Conservation (phyloP, 805 yeast genomes). For the Cyberlindnera maclurae region DNA sequence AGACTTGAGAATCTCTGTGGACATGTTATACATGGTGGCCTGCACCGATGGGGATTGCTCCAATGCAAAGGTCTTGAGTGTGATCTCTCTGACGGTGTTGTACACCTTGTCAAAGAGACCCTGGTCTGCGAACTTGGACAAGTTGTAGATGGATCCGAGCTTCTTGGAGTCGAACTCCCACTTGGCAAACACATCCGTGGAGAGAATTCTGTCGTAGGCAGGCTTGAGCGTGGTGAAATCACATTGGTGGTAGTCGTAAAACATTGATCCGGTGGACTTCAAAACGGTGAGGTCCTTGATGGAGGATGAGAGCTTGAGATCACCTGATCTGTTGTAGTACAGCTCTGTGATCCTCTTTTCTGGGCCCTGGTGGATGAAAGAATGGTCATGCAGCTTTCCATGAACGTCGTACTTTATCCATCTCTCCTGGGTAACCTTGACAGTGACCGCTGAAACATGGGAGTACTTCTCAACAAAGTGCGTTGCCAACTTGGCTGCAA, state of each 20-base stretch:
- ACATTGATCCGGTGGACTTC: constrained; percentile 90
- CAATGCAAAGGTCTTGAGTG: constrained; percentile 70
- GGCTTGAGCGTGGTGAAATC: constrained; percentile 86
- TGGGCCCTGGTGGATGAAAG: constrained; percentile 78
- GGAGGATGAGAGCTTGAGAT: constrained; percentile 56
- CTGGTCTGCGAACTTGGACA: constrained; percentile 44
- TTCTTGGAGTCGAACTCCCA: constrained; percentile 58
- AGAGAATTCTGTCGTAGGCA: constrained; percentile 75
- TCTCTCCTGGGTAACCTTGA: constrained; percentile 60
- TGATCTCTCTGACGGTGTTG: constrained; percentile 54
- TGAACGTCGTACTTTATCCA: constrained; percentile 75
- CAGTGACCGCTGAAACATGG: constrained; percentile 68
- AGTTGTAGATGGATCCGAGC: constrained; percentile 41
- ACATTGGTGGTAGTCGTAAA: constrained; percentile 78
- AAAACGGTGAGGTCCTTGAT: constrained; percentile 76
- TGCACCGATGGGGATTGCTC: constrained; percentile 94
- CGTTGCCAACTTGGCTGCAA: constrained; percentile 76
- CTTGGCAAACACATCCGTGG: constrained; percentile 73
- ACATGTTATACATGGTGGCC: constrained; percentile 95
- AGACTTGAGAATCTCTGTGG: constrained; percentile 55
- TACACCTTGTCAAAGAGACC: constrained; percentile 63
- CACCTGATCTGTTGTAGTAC: constrained; percentile 43
- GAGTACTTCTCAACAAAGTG: constrained; percentile 74
- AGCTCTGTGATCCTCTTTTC: constrained; percentile 63
- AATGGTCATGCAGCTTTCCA: constrained; percentile 75